Conservation (phyloP, 176 grass and related monocot species). For the Tuctoria greenei region DNA sequence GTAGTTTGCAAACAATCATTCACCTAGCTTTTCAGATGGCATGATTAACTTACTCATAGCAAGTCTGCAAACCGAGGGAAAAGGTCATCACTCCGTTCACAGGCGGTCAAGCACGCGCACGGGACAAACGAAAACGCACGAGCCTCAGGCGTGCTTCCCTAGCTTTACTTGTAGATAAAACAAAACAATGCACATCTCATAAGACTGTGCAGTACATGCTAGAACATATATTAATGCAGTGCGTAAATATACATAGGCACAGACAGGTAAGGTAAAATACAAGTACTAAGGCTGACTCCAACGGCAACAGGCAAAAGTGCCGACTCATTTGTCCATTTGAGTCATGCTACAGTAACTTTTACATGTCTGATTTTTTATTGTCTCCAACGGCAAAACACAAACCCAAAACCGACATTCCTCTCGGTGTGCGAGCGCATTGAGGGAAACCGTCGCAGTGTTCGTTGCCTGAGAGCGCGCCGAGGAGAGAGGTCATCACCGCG, state of each 20-base stretch:
- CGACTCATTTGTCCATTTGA: too few species aligned
- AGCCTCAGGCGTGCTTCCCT: slow-evolving; percentile 32
- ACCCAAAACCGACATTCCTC: too few species aligned
- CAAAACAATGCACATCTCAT: not conserved
- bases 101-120: slow-evolving; percentile 24
- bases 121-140: slow-evolving; percentile 43
- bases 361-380: too few species aligned
- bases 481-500: too few species aligned
- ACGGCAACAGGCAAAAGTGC: too few species aligned
- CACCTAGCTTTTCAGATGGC: slow-evolving; percentile 14
- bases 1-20: not conserved
- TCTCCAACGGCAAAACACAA: too few species aligned
- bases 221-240: not conserved
- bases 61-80: not conserved
- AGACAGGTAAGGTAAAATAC: too few species aligned
- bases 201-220: not conserved
- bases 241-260: not conserved
- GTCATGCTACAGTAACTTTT: too few species aligned
- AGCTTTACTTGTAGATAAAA: not conserved
- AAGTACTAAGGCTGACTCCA: too few species aligned
- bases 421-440: too few species aligned
- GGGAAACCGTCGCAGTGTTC: too few species aligned
- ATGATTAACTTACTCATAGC: slow-evolving; percentile 25
- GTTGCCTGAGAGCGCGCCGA: too few species aligned
- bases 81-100: slow-evolving; percentile 24